Evolutionary conservation across 192 early-diverging fungal species (phyloP).

Genomic region (Chytriomyces sp.): DNA sequence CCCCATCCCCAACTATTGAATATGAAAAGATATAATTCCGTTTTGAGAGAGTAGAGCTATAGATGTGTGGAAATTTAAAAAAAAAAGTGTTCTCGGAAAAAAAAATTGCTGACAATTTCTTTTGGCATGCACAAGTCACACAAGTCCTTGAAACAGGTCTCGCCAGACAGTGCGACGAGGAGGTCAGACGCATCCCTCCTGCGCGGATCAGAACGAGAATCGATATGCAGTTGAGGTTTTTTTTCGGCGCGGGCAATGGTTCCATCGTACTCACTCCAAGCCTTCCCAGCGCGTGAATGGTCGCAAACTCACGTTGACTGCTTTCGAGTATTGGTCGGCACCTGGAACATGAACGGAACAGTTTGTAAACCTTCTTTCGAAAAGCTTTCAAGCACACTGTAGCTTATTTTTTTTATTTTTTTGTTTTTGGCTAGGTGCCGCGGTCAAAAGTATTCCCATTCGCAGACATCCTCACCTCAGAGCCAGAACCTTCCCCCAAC

Average conservation of each 20-base stretch:
- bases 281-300: slow-evolving; percentile 4
- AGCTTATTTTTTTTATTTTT: neutral
- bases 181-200: no score
- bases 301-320: slow-evolving; percentile 1
- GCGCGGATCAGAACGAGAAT: neutral
- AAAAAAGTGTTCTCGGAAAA: no score
- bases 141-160: no score
- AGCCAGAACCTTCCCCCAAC: neutral
- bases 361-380: slow-evolving; percentile 10
- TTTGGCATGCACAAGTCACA: no score
- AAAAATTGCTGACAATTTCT: no score
- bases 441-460: neutral
- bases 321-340: slow-evolving; percentile 42
- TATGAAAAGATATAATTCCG: no score
- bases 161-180: no score
- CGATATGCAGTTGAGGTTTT: neutral
- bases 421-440: neutral
- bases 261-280: no score
- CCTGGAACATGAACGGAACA: slow-evolving; percentile 55
- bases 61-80: no score
- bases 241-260: no score
- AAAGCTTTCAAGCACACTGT: neutral
- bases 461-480: neutral
- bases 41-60: no score
- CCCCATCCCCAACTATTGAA: no score